Percentiles rank a stretch among this genome's conserved stretches.
Evolutionary conservation across 768 basidiomycete genomes (phyloP).

Genomic region (Gloeostereum incarnatum): DNA sequence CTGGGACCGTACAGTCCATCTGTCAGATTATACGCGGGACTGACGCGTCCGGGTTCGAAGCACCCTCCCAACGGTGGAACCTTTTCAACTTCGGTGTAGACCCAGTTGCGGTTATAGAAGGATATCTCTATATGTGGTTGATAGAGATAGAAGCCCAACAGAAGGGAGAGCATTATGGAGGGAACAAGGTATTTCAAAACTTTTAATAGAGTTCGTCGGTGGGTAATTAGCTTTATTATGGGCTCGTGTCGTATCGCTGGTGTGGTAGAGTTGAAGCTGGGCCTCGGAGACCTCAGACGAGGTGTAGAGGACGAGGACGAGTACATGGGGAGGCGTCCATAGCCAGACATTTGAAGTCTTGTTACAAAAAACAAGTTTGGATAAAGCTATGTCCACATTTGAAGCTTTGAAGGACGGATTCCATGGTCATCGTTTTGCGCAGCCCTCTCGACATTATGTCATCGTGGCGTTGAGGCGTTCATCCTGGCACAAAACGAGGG

Average conservation of each 20-base stretch:
- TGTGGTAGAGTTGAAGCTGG: constrained; percentile 5
- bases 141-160: constrained; percentile 49
- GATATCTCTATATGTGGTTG: constrained; percentile 84
- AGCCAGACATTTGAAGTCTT: no score
- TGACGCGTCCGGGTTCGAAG: constrained; percentile 54
- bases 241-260: no score
- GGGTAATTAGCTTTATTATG: no score
- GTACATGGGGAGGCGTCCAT: no score
- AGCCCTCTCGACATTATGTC: no score
- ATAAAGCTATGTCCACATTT: no score
- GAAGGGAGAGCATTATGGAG: constrained; percentile 15
- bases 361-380: no score
- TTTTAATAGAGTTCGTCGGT: no score
- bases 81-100: constrained; percentile 59
- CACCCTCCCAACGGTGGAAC: constrained; percentile 63
- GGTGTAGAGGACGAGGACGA: neutral
- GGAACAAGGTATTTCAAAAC: constrained; percentile 9
- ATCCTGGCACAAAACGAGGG: no score
- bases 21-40: constrained; percentile 60
- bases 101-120: constrained; percentile 72
- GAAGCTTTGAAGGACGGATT: no score
- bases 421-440: no score
- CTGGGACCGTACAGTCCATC: constrained; percentile 55
- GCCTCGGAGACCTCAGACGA: neutral
- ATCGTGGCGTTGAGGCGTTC: no score